A percentile compares a stretch with the other conserved stretches of the same genome.
Evolutionary conservation across 1,284 basidiomycete genomes (phyloP).

Genomic region (Malassezia caprae): DNA sequence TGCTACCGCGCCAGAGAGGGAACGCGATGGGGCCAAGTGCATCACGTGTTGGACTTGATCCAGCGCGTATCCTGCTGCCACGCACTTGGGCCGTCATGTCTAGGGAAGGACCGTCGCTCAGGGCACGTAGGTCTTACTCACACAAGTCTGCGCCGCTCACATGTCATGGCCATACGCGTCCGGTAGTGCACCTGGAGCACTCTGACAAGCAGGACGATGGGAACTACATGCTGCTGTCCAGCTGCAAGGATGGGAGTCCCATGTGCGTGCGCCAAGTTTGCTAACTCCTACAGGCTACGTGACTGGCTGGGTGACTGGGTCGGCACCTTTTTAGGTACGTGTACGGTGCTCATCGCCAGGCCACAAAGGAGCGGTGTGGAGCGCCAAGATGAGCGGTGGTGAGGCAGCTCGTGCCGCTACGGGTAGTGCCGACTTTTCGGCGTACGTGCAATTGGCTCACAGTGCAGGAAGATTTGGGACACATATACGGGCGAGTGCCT

Average conservation of each 20-base stretch:
- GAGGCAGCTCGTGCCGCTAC: constrained; percentile 65
- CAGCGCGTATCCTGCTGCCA: neutral
- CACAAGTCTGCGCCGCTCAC: constrained; percentile 49
- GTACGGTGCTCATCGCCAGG: constrained; percentile 46
- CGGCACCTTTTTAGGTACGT: constrained; percentile 76
- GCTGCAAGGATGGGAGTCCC: constrained; percentile 47
- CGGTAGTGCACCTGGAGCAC: constrained; percentile 87
- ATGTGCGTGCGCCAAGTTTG: constrained; percentile 21
- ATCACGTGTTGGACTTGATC: neutral
- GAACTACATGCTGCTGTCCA: constrained; percentile 41
- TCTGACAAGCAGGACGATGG: constrained; percentile 61
- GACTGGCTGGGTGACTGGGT: constrained; percentile 80
- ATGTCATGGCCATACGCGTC: constrained; percentile 58
- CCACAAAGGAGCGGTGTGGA: constrained; percentile 98
- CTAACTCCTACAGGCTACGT: constrained; percentile 13
- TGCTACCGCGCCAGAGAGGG: neutral
- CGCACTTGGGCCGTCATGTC: neutral
- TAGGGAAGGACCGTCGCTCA: neutral
- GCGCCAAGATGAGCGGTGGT: constrained; percentile 73
- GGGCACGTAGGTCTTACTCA: neutral
- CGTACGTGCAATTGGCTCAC: constrained; percentile 55
- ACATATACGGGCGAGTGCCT: constrained; percentile 74
- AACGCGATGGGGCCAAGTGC: no score
- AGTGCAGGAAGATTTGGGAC: constrained; percentile 78
- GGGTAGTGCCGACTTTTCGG: constrained; percentile 93